These are phyloP conservation scores for Cercospora sp. DNA, from an alignment of 2,329 filamentous ascomycete genomes.

Conservation along the genomic window DNA sequence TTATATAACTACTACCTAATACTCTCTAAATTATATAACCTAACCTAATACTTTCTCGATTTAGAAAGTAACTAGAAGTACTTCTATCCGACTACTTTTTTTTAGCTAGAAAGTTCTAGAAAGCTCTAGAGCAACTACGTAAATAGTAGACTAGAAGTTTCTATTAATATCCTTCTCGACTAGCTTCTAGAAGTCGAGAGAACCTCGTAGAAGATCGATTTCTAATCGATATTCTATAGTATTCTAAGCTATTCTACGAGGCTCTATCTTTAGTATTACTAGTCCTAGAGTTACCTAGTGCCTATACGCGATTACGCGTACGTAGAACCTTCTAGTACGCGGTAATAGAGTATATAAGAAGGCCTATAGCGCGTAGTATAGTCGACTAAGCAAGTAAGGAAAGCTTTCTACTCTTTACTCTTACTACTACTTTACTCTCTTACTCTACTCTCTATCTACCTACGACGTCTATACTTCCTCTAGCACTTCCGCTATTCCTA, in stretches of 20 bases:
- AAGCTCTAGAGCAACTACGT: background rate
- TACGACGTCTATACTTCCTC: too few species aligned
- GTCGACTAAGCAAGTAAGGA: background rate
- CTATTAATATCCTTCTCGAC: background rate
- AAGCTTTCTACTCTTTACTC: background rate
- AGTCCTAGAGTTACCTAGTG: too few species aligned
- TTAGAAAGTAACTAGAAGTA: too few species aligned
- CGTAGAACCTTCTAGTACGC: background rate
- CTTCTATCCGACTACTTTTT: too few species aligned
- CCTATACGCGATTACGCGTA: background rate
- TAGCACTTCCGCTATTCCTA: too few species aligned
- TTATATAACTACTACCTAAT: too few species aligned
- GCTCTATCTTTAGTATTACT: too few species aligned
- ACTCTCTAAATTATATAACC: background rate
- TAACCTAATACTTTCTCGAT: background rate
- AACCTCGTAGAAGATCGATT: too few species aligned
- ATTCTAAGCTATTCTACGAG: too few species aligned
- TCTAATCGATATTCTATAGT: too few species aligned
- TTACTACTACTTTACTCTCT: background rate
- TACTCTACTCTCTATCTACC: background rate
- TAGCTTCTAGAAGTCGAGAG: background rate
- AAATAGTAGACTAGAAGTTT: background rate
- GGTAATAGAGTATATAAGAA: background rate
- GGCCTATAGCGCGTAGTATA: background rate
- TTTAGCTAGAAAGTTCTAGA: background rate